Conservation (phyloP, 148 eudicot species). For the Rhododendron mucronatum region DNA sequence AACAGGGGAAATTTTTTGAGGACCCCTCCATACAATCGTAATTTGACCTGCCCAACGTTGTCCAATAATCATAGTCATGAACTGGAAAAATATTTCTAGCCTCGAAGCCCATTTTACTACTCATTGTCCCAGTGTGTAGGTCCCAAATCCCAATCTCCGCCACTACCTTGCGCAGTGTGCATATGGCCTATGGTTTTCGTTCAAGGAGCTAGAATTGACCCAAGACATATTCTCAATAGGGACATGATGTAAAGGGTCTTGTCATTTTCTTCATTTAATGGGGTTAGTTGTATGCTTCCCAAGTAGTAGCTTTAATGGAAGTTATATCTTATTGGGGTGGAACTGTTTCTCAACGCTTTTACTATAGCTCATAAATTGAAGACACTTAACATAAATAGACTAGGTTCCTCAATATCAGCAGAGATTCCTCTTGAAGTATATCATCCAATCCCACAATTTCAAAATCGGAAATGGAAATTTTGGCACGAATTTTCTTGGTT, state of each 20-base stretch:
- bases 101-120: background rate
- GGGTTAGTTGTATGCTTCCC: background rate
- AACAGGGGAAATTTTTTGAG: background rate
- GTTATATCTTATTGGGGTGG: background rate
- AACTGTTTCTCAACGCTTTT: constrained; percentile 1
- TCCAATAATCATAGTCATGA: background rate
- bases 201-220: constrained; percentile 3
- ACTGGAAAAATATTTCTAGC: background rate
- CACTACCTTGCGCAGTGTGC: constrained; percentile 15
- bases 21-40: background rate
- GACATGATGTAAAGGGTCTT: constrained; percentile 1
- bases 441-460: background rate
- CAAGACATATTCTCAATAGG: constrained; percentile 1
- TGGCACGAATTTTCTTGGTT: constrained; percentile 11
- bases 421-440: background rate
- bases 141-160: constrained; percentile 22
- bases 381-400: background rate
- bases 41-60: background rate
- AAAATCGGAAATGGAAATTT: background rate
- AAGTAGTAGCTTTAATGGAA: background rate
- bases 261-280: constrained; percentile 18
- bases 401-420: constrained; percentile 1
- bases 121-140: constrained; percentile 10
- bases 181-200: background rate
- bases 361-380: background rate